Evolutionary conservation across 1,284 basidiomycete species (phyloP).

Genomic region (Melampsora larici-populina): DNA sequence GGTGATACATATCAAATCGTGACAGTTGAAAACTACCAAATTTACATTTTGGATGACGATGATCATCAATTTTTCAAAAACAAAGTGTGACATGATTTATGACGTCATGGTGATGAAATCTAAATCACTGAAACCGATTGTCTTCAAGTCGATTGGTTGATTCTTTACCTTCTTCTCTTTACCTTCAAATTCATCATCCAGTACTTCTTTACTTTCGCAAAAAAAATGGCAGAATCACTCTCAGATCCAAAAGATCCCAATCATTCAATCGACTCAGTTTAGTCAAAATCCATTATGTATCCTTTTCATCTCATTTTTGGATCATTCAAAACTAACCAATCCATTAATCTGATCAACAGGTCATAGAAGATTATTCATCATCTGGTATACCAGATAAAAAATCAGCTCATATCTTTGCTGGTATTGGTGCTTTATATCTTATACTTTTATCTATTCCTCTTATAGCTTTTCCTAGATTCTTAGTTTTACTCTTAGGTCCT

Average conservation of each 20-base stretch:
- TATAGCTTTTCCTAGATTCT: conserved; percentile 17
- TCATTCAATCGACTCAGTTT: conserved; percentile 11
- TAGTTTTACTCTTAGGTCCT: conserved; percentile 14
- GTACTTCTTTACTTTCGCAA: no score
- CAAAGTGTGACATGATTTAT: no score
- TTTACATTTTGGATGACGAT: no score
- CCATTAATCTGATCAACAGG: neutral
- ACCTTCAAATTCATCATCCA: no score
- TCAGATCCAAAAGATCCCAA: conserved; percentile 9
- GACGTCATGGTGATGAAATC: no score
- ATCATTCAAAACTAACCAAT: neutral
- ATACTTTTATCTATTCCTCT: conserved; percentile 8
- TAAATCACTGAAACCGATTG: no score
- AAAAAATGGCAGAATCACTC: neutral
- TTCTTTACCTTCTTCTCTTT: no score
- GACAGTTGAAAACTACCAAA: no score
- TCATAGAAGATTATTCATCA: conserved; percentile 15
- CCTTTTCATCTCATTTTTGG: neutral
- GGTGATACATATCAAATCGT: no score
- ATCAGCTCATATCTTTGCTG: conserved; percentile 15
- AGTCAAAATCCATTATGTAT: neutral
- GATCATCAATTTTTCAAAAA: no score
- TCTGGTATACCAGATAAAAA: conserved; percentile 30
- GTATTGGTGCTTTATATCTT: conserved; percentile 7
- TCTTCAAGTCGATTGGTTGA: no score